A percentile compares a stretch with the other conserved stretches of the same genome.
Evolutionary conservation across 1,284 basidiomycete genomes (phyloP).

Genomic region (Puccinia horiana): DNA sequence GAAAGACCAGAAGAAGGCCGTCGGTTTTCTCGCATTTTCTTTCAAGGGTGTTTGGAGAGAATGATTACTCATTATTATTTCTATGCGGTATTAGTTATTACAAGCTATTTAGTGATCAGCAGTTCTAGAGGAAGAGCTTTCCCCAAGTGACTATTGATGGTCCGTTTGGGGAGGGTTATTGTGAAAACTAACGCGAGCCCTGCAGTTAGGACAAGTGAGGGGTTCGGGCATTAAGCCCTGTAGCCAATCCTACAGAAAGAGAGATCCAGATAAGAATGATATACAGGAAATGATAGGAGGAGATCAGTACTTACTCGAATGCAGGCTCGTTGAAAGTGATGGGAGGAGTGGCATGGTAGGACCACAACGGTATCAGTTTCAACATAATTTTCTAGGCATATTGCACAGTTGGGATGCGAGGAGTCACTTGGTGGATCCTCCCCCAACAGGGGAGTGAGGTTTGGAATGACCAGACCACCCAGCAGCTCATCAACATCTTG

Average conservation of each 20-base stretch:
- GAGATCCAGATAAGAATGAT: background rate
- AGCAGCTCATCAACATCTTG: background rate
- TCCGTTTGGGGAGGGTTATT: background rate
- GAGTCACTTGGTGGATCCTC: background rate
- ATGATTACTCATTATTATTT: too few species aligned
- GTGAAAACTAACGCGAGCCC: background rate
- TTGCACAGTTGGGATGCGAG: background rate
- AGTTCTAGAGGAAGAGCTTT: too few species aligned
- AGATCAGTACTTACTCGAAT: background rate
- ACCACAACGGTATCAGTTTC: background rate
- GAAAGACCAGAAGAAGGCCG: too few species aligned
- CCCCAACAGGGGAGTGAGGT: background rate
- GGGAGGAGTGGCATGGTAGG: constrained; percentile 1
- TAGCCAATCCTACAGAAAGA: background rate
- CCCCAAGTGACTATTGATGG: too few species aligned
- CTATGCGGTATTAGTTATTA: too few species aligned
- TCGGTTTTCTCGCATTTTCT: too few species aligned
- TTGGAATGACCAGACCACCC: background rate
- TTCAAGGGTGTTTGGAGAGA: too few species aligned
- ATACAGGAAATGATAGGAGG: background rate
- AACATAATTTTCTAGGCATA: background rate
- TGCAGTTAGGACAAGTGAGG: background rate
- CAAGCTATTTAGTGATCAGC: too few species aligned
- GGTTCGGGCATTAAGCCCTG: background rate
- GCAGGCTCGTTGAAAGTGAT: constrained; percentile 7